Base-by-base conservation (phyloP, 805 yeast genomes). In the Wickerhamiella bombiphila region DNA sequence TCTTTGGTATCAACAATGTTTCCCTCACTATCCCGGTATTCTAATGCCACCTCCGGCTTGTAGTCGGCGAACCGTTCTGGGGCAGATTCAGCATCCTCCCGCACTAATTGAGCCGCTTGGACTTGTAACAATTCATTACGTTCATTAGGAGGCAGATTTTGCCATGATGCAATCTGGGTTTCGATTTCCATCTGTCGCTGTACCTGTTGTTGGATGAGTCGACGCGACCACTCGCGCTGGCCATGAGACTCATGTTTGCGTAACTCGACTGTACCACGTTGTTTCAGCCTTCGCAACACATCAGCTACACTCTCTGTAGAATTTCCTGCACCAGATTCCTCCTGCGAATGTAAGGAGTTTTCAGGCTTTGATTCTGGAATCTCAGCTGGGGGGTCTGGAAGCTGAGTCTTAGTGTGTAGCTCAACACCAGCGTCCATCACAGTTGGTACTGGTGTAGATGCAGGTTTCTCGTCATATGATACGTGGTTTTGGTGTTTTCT, bases 1-100 rank as follows among this genome's bases (percentile, higher is more conserved):
- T 76, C 76, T 50, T 77, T 80, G 3, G 75, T 64, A 22, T 65
- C 59, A 20, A 83, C 56, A 16, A 62, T 61, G 22, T 69, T 61
- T 1, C 94, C 94, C 2, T 57, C 48, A 19, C 72, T 76, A 52
- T 81, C 93, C 15, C 63, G 66, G 54, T 81, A 79, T 19, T 63
- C 66, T 3, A 82, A 49, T 7, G 58, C 50, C 6, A 69, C 53
- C 1, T 58, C 59, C 1, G 74, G 73, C 37, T 58, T 55, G 48
- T 68, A 69, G 35, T 56, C 48, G 22, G 50, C 49, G 31, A 62
- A 58, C 29, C 56, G 49, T 29, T 51, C 47, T 40, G 48, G 46
- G 11, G 59, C 52, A 5, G 43, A 50, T 14, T 37, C 19, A 1
- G 60, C 57, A 25, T 52, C 57, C 37, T 58, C 65, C 3, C 42